A percentile compares a stretch with the other conserved stretches of the same genome.
Evolutionary conservation across 495 filamentous ascomycete genomes (phyloP).

Genomic region (Penicillium dipodomyicola): DNA sequence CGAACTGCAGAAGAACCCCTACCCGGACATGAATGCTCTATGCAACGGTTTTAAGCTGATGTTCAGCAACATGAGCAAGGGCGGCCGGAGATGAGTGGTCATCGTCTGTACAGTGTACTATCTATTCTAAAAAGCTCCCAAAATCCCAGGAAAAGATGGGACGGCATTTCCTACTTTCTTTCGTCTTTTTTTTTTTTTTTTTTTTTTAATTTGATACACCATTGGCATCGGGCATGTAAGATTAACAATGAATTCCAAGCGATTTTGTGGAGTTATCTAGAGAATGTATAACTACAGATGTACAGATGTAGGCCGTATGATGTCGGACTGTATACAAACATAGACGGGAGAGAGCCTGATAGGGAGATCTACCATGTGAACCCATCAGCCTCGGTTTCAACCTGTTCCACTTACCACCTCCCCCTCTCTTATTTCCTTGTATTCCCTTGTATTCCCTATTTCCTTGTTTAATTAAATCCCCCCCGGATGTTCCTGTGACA

Average conservation of each 20-base stretch:
- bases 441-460: neutral
- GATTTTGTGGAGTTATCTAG: neutral
- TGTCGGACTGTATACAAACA: neutral
- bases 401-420: slow-evolving; percentile 1
- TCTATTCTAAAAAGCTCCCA: slow-evolving; percentile 4
- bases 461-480: neutral
- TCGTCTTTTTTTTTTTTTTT: slow-evolving; percentile 6
- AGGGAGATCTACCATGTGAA: slow-evolving; percentile 12
- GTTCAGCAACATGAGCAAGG: slow-evolving; percentile 53
- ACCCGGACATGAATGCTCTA: slow-evolving; percentile 89
- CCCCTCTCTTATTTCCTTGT: slow-evolving; percentile 5
- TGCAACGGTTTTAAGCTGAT: slow-evolving; percentile 83
- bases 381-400: slow-evolving; percentile 22
- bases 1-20: slow-evolving; percentile 79
- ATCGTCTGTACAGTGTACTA: slow-evolving; percentile 31
- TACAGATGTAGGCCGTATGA: no score
- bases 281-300: neutral
- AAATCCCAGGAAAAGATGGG: slow-evolving; percentile 12
- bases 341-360: neutral
- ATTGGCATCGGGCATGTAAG: slow-evolving; percentile 27
- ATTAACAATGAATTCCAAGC: slow-evolving; percentile 12
- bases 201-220: slow-evolving; percentile 28
- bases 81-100: slow-evolving; percentile 26
- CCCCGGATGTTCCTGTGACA: neutral
- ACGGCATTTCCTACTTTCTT: slow-evolving; percentile 16